These are phyloP conservation scores for Sporothrix phasma DNA, from an alignment of 2,329 filamentous ascomycete species.

Conservation along the genomic window DNA sequence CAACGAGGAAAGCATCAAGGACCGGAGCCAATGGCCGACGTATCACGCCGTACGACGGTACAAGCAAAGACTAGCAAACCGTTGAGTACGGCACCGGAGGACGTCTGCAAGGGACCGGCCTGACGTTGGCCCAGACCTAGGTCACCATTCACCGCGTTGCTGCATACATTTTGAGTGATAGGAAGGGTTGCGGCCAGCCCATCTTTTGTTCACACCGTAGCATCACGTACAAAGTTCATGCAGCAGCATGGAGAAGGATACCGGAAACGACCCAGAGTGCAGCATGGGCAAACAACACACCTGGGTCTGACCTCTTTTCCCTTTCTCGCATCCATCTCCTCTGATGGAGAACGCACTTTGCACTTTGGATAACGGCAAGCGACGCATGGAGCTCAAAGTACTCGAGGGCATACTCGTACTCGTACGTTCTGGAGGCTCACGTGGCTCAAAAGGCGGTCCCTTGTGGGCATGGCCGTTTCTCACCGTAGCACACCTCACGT, in stretches of 20 bases:
- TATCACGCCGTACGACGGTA: not conserved
- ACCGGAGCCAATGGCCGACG: not conserved
- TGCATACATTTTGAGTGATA: no score
- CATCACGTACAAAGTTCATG: no score
- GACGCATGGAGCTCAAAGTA: not conserved
- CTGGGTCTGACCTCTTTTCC: not conserved
- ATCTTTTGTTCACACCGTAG: no score
- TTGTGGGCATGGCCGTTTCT: not conserved
- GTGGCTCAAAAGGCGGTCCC: not conserved
- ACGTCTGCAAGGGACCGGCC: not conserved
- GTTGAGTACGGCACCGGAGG: not conserved
- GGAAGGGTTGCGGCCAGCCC: no score
- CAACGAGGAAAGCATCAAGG: not conserved
- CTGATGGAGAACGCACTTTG: no score
- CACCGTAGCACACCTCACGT: not conserved
- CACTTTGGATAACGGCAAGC: not conserved
- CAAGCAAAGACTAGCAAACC: not conserved
- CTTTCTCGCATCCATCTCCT: not conserved
- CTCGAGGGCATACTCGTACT: no score
- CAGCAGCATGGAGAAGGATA: not conserved
- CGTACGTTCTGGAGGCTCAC: slow-evolving; percentile 8
- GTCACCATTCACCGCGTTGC: no score
- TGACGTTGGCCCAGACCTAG: not conserved
- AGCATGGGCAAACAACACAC: not conserved
- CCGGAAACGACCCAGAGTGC: not conserved